phyloP scores from a whole-genome alignment of 768 basidiomycete species.

The Boletus eberwhitei region DNA sequence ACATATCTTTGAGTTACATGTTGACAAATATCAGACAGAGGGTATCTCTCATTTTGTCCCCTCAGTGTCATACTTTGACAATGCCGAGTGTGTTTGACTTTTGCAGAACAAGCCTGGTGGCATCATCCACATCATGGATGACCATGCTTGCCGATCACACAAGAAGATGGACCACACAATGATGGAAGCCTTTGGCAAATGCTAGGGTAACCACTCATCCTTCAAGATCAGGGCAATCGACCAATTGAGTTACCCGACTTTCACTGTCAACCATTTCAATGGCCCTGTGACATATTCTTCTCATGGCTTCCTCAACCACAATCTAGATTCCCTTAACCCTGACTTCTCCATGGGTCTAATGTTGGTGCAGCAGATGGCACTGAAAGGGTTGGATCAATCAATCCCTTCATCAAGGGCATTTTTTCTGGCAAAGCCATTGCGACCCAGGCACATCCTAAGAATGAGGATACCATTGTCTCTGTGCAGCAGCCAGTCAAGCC shows the following conservation, averaged over 20 bases:
- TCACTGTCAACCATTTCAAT: constrained; percentile 87
- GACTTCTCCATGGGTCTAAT: constrained; percentile 69
- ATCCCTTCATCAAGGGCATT: constrained; percentile 87
- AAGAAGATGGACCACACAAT: no score
- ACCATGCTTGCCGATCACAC: no score
- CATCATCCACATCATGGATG: no score
- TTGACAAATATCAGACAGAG: no score
- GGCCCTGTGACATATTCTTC: constrained; percentile 88
- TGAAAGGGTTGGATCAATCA: constrained; percentile 76
- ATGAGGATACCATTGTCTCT: constrained; percentile 93
- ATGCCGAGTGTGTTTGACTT: no score
- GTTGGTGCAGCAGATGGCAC: constrained; percentile 38
- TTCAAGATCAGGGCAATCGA: constrained; percentile 50
- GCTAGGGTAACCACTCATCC: no score
- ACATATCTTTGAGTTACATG: no score
- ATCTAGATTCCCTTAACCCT: constrained; percentile 66
- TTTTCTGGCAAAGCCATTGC: constrained; percentile 89
- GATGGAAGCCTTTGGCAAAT: no score
- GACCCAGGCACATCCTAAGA: constrained; percentile 85
- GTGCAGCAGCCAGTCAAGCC: constrained; percentile 93
- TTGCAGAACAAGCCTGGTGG: no score
- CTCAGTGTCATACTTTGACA: no score
- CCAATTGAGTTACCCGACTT: constrained; percentile 74
- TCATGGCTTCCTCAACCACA: constrained; percentile 82
- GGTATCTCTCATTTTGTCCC: no score